Percentiles rank a stretch among this genome's conserved stretches.
phyloP scores from a whole-genome alignment of 2,329 filamentous ascomycete genomes.

The Dothidotthia symphoricarpi region DNA sequence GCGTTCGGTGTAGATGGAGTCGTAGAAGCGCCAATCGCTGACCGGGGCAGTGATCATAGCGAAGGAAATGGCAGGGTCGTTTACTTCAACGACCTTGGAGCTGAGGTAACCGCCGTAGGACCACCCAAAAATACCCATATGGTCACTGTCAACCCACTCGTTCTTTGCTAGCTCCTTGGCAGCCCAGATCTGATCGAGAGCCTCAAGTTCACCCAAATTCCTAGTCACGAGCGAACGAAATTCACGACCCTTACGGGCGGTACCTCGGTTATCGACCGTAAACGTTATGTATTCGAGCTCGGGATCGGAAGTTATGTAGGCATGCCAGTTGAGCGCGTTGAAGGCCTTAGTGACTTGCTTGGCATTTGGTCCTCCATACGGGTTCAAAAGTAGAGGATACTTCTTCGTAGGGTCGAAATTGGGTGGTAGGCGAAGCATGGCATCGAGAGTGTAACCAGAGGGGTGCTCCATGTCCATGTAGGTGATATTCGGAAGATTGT shows the following conservation, averaged over 20 bases:
- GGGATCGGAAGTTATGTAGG: conserved; percentile 65
- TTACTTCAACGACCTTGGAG: conserved; percentile 63
- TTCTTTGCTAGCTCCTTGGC: conserved; percentile 56
- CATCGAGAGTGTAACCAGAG: conserved; percentile 61
- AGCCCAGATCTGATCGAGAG: conserved; percentile 66
- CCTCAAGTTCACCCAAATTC: conserved; percentile 63
- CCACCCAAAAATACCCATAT: conserved; percentile 69
- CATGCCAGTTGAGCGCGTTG: conserved; percentile 56
- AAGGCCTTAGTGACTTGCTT: conserved; percentile 62
- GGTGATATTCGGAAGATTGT: conserved; percentile 63
- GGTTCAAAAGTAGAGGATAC: conserved; percentile 66
- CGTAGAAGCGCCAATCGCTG: conserved; percentile 69
- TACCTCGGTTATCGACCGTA: conserved; percentile 67
- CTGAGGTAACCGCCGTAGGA: conserved; percentile 67
- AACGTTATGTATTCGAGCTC: conserved; percentile 67
- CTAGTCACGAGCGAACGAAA: conserved; percentile 60
- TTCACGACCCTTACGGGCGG: conserved; percentile 61
- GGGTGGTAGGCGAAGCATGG: conserved; percentile 63
- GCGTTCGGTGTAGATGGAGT: conserved; percentile 69
- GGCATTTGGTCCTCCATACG: conserved; percentile 66
- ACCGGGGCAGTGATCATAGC: conserved; percentile 66
- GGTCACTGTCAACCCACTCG: conserved; percentile 56
- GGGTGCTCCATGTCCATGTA: conserved; percentile 64
- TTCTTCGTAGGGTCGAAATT: conserved; percentile 63
- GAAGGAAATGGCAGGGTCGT: conserved; percentile 61